Base-by-base conservation (phyloP, 257 asterid genomes). In the Mitragyna speciosa region DNA sequence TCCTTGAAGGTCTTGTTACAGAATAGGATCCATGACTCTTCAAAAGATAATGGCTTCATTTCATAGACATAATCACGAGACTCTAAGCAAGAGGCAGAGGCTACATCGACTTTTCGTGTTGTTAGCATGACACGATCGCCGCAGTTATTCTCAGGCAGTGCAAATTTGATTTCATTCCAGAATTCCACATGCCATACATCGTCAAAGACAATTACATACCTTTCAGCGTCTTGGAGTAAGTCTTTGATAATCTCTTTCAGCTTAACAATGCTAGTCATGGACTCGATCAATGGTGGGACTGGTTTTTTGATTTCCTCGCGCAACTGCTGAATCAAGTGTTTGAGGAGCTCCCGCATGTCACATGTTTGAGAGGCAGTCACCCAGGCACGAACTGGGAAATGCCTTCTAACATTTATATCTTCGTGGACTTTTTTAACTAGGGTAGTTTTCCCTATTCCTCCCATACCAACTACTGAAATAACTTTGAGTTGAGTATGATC, bases 161-260 rank as follows among this genome's bases (percentile, higher is more conserved):
- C 58, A 45, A 49, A 10, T 33, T 54, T 78, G 66, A 84, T 24
- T 11, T 74, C 64, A 45, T 68, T 48, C 84, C 87, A 84, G 10
- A 70, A 36, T 12, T 14, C n/a, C 15, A 54, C 15, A 45, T 47
- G 58, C 81, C 80, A 65, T 3, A 84, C 58, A 73, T 84, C 87
- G 67, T 84, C 84, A 66, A 84, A 82, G 65, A 84, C 84, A 15
- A 83, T 11, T 12, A 75, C 70, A 30, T 71, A 83, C 33, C 76
- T 80, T 47, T 47, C 48, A 11, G 52, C 52, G 26, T 71, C 7
- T 12, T 22, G 15, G n/a, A 75, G 78, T 58, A 58, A 58, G 14
- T 36, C 54, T 61, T 58, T 75, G 11, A 58, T 7, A 58, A 39
- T 0, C 14, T 51, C n/a, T 39, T 58, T 58, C 7, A 75, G 16